Evolutionary conservation across 2,329 filamentous ascomycete genomes (phyloP).

Genomic region (Septoria petroselini): DNA sequence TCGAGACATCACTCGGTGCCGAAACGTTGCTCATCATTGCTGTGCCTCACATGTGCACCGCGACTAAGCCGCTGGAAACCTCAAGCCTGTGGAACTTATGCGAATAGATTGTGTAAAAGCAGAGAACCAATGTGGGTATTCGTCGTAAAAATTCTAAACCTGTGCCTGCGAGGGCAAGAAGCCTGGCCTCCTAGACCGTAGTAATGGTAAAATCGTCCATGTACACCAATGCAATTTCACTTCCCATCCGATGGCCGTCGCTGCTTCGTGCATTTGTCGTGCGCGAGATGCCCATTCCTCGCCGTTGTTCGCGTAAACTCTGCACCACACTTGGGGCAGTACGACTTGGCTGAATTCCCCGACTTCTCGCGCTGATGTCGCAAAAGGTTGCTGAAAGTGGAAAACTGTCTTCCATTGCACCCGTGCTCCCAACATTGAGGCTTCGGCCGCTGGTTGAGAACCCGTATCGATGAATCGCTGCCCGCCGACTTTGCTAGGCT

Average conservation of each 20-base stretch:
- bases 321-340: constrained; percentile 85
- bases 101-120: background rate
- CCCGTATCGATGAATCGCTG: constrained; percentile 34
- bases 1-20: constrained; percentile 15
- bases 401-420: constrained; percentile 92
- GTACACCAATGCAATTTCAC: constrained; percentile 12
- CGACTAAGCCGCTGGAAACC: constrained; percentile 2
- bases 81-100: background rate
- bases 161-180: background rate
- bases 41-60: constrained; percentile 11
- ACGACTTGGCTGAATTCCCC: constrained; percentile 81
- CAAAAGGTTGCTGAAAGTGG: constrained; percentile 91
- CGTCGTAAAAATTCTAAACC: constrained; percentile 12
- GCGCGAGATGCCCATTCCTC: constrained; percentile 77
- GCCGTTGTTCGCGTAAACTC: constrained; percentile 89
- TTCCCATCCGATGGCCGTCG: constrained; percentile 48
- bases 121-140: constrained; percentile 13
- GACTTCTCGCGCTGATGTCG: constrained; percentile 93
- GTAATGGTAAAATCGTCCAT: constrained; percentile 6
- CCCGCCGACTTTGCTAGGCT: constrained; percentile 24
- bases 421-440: constrained; percentile 97
- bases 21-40: constrained; percentile 3
- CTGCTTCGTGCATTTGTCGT: constrained; percentile 86
- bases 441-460: constrained; percentile 59
- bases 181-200: too few relatives aligned